Evolutionary conservation across 2,329 filamentous ascomycete species (phyloP).

Genomic region (Grosmannia penicillata): DNA sequence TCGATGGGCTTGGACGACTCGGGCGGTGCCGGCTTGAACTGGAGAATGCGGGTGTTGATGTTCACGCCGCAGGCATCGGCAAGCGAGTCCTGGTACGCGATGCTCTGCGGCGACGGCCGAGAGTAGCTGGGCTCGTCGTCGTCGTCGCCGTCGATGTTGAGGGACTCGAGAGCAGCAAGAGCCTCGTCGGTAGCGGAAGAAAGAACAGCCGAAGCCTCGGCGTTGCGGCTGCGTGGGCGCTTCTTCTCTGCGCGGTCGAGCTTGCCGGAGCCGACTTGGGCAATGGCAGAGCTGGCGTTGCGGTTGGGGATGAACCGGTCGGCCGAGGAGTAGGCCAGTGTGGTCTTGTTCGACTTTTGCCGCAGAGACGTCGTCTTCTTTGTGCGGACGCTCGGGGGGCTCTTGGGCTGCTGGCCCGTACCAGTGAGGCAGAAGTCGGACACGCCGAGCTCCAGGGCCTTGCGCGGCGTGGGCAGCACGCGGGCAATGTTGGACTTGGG

Average conservation of each 20-base stretch:
- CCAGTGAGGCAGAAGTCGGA: constrained; percentile 87
- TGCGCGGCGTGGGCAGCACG: constrained; percentile 59
- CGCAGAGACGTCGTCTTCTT: constrained; percentile 40
- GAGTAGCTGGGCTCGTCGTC: constrained; percentile 53
- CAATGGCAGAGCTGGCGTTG: constrained; percentile 73
- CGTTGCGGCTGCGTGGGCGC: constrained; percentile 50
- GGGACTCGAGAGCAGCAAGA: constrained; percentile 61
- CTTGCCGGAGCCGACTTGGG: constrained; percentile 71
- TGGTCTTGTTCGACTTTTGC: constrained; percentile 55
- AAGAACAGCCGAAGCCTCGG: constrained; percentile 61
- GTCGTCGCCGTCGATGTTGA: constrained; percentile 63
- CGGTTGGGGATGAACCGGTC: constrained; percentile 97
- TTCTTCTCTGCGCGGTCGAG: constrained; percentile 56
- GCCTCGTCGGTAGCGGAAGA: constrained; percentile 70
- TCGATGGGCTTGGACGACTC: constrained; percentile 98
- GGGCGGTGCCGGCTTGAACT: constrained; percentile 95
- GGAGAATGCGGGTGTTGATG: constrained; percentile 86
- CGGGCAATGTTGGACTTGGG: constrained; percentile 94
- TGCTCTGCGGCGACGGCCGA: constrained; percentile 71
- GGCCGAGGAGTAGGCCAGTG: constrained; percentile 61
- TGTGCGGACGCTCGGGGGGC: constrained; percentile 40
- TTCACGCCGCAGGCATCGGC: constrained; percentile 49
- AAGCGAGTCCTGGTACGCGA: constrained; percentile 21
- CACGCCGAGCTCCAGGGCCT: constrained; percentile 71
- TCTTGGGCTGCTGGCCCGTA: constrained; percentile 51